Evolutionary conservation across 2,329 filamentous ascomycete species (phyloP).

Genomic region (Arthrobotrys iridis): DNA sequence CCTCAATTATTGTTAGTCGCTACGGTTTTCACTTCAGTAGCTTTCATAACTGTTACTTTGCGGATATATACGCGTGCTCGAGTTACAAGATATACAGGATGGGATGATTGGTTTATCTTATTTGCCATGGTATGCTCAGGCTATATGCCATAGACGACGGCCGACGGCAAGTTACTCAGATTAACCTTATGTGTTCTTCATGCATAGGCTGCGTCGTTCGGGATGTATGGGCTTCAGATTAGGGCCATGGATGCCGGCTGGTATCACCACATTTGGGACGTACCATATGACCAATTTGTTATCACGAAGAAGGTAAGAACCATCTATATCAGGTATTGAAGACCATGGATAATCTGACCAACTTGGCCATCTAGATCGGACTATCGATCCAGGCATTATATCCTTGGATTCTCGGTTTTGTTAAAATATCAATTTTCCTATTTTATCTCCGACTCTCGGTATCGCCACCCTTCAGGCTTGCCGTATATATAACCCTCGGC

Average conservation of each 20-base stretch:
- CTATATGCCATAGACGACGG: neutral
- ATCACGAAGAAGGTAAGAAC: conserved; percentile 25
- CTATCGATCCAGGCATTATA: conserved; percentile 34
- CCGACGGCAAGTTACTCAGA: neutral
- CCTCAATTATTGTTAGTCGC: conserved; percentile 3
- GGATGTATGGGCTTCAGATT: conserved; percentile 28
- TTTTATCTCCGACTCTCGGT: conserved; percentile 46
- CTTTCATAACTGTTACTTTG: conserved; percentile 20
- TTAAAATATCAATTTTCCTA: conserved; percentile 44
- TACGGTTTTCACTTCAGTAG: conserved; percentile 5
- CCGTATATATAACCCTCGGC: conserved; percentile 28
- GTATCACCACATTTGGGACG: conserved; percentile 44
- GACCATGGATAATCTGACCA: neutral
- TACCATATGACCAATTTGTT: conserved; percentile 27
- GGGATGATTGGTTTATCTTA: conserved; percentile 51
- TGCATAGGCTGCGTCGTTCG: conserved; percentile 32
- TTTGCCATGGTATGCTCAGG: conserved; percentile 28
- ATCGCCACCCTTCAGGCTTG: conserved; percentile 29
- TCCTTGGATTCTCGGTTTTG: conserved; percentile 41
- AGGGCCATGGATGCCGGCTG: conserved; percentile 12
- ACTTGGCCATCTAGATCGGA: neutral
- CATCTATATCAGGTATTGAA: neutral
- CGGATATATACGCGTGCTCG: conserved; percentile 25
- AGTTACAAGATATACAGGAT: conserved; percentile 41
- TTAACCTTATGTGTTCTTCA: neutral